Base-by-base conservation (phyloP, 306 rosid species). In the Biancaea sappan region DNA sequence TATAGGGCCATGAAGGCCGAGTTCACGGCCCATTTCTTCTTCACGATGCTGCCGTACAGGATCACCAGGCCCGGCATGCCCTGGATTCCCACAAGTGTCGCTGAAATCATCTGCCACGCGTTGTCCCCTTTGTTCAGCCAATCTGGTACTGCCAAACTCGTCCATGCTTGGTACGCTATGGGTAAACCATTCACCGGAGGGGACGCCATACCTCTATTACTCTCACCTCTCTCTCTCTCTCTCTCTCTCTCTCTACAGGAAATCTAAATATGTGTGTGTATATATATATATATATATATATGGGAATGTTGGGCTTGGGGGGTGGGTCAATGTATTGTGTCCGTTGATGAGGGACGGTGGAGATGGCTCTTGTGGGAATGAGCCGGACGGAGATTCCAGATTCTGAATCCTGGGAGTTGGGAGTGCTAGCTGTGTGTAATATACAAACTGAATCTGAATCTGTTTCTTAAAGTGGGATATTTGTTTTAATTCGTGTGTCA, bases 91-190 rank as follows among this genome's bases (percentile, higher is more conserved):
- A 84, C 85, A 3, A 84, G 83, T 0, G 83, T 84, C 18, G 88
- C 88, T 0, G 85, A 22, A 18, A 62, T 34, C 88, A 84, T 75
- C 70, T 84, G 86, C 88, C 86, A 84, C 13, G 84, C 82, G 74
- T 84, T 84, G 81, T 84, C 86, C 2, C 86, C 88, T 53, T 84
- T 84, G 84, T 84, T 84, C 61, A 84, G 26, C 88, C 86, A 84
- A 1, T 19, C 71, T 0, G 84, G 88, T 1, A 77, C 82, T 3
- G 85, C 82, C 3, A 40, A 5, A 24, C 47, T 66, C 5, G 77
- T 48, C 24, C 53, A 50, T 21, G 74, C 66, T 3, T 22, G 62
- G 67, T 84, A 84, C 1, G 88, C 85, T 14, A 31, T 0, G 0
- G 86, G 80, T 21, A 74, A 4, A 3, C 53, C 52, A 32, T 62